Base-by-base conservation (phyloP, 1,139 yeast species). In the Kodamaea sp. region DNA sequence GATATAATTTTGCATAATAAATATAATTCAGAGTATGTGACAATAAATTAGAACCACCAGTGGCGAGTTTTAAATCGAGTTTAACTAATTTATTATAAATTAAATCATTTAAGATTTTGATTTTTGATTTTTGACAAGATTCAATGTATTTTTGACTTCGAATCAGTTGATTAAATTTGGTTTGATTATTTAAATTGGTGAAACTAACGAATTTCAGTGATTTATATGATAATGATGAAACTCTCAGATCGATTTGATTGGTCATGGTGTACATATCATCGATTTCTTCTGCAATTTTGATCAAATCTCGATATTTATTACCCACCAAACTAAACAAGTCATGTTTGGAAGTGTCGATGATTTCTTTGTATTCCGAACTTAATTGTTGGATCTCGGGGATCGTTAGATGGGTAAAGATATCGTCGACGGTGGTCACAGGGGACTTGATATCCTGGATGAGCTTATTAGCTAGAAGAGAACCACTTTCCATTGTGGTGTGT, bases 281-380 rank as follows among this genome's bases (percentile, higher is more conserved):
- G 29, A 84, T 81, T 43, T 79, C 78, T 51, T 84, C 89, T 1
- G 90, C 86, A 6, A 84, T 83, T 29, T 74, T 66, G 28, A 84
- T 68, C 50, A 84, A 64, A 49, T 84, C 89, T 39, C 86, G 65
- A 56, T 83, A 84, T 54, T 81, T 79, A 30, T 63, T 63, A 3
- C 89, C 87, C 8, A 84, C 88, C 33, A 83, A 63, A 2, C 62
- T 51, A 41, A 84, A 77, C 24, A 84, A 63, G 37, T 78, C 78
- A 10, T 29, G 24, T 32, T 46, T 58, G 32, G 63, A 54, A 15
- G 49, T 45, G 8, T 54, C 55, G 15, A 55, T 55, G 31, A 53
- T 55, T 23, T 46, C 47, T 32, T 57, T 54, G 43, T 67, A 69
- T 27, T 62, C 61, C 10, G 52, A 42, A 33, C 60, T 59, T 30